Base-by-base conservation (phyloP, 2,329 filamentous ascomycete species). In the Aspergillus sp. region DNA sequence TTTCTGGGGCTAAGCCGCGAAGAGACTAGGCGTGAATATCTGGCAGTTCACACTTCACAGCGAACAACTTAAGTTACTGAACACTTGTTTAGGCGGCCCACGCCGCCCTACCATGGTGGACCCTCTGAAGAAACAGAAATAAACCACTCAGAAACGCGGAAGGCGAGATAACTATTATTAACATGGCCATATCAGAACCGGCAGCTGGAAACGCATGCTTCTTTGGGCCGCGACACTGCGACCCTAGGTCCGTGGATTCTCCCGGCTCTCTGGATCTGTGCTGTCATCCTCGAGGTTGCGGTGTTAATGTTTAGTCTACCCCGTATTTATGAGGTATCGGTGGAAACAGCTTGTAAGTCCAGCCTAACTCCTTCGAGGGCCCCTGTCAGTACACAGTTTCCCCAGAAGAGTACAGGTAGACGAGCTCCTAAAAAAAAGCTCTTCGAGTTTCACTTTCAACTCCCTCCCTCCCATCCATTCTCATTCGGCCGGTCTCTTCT, bases 61-160 rank as follows among this genome's bases (percentile, higher is more conserved):
- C 57, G 58, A 55, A 56, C 60, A n/a, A 37, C 35, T 37, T 37
- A 14, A 37, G 35, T 37, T n/a, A 37, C 12, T 37, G 3, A n/a
- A 14, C 27, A 31, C 56, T 55, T 55, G 53, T 65, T 66, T 52
- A 52, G 52, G 52, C 61, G 61, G 62, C 56, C 58, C 62, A 64
- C 61, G 62, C 63, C 62, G 63, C 60, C 62, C 54, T 53, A 56
- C 35, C 14, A 37, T 61, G 51, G 64, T 65, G 64, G 64, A 59
- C 61, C 59, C 52, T 52, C 58, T 55, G 56, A 47, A 59, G 50
- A 48, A 52, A 23, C 39, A 40, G 52, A 53, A 46, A 31, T 27
- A 49, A 51, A 40, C 52, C 48, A 60, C 57, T 41, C 49, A 48
- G 40, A 48, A 9, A 15, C 27, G 24, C 33, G 43, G 40, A 52